Evolutionary conservation across 371 early-diverging fungal species (phyloP).

Genomic region (Blyttiomyces sp.): DNA sequence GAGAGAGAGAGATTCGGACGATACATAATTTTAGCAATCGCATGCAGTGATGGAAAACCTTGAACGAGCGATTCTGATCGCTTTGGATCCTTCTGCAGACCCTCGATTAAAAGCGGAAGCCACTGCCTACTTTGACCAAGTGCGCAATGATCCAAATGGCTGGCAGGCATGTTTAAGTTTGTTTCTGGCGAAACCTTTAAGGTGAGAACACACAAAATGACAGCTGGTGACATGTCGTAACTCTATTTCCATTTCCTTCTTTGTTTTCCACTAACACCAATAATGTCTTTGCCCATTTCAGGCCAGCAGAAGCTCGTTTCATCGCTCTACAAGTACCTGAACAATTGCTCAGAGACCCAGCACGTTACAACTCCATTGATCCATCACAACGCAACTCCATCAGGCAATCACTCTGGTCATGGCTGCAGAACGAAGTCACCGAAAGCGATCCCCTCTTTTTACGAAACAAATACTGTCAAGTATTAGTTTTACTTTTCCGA

Average conservation of each 20-base stretch:
- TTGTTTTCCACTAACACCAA: conserved; percentile 1
- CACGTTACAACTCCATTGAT: conserved; percentile 43
- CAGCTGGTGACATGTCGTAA: no score
- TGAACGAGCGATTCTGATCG: conserved; percentile 35
- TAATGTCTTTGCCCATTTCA: conserved; percentile 25
- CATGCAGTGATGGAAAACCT: conserved; percentile 34
- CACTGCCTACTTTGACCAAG: conserved; percentile 77
- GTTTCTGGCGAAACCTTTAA: conserved; percentile 69
- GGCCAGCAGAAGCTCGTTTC: conserved; percentile 76
- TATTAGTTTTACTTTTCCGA: conserved; percentile 78
- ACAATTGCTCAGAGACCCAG: conserved; percentile 55
- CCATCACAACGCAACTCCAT: conserved; percentile 16
- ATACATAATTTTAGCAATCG: no score
- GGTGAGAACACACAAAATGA: no score
- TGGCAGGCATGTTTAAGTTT: conserved; percentile 83
- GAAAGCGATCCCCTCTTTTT: conserved; percentile 48
- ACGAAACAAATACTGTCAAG: conserved; percentile 83
- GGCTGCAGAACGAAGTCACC: conserved; percentile 13
- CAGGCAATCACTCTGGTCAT: conserved; percentile 70
- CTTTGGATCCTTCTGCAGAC: conserved; percentile 24
- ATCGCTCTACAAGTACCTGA: conserved; percentile 85
- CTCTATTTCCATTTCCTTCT: neutral
- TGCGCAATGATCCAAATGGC: conserved; percentile 74
- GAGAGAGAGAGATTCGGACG: no score
- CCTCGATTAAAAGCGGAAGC: conserved; percentile 58